Conservation (phyloP, 2,329 filamentous ascomycete genomes). For the Penicillium sp. region DNA sequence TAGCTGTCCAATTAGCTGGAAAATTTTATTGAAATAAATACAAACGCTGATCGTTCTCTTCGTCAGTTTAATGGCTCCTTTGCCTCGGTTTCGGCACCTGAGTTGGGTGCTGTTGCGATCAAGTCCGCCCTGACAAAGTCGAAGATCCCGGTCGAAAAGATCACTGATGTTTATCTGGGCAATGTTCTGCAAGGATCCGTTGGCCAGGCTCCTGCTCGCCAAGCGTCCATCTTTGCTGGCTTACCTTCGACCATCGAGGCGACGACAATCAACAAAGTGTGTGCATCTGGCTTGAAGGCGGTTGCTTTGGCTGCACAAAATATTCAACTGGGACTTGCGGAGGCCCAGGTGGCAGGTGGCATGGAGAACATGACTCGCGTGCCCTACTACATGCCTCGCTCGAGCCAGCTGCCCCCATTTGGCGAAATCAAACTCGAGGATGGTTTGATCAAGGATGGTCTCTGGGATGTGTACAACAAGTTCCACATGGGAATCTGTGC, state of each 20-base stretch:
- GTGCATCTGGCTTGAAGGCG: constrained; percentile 89
- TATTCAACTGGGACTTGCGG: constrained; percentile 82
- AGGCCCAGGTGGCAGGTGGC: constrained; percentile 85
- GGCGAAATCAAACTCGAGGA: constrained; percentile 85
- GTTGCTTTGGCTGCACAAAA: constrained; percentile 87
- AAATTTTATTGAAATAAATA: too few relatives aligned
- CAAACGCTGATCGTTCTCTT: too few relatives aligned
- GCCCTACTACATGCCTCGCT: constrained; percentile 80
- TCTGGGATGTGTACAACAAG: constrained; percentile 94
- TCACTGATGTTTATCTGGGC: constrained; percentile 95
- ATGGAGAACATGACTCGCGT: constrained; percentile 98
- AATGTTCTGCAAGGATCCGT: constrained; percentile 80
- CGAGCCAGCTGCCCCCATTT: constrained; percentile 76
- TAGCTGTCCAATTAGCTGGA: too few relatives aligned
- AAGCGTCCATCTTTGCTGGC: constrained; percentile 83
- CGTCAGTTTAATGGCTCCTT: constrained; percentile 91
- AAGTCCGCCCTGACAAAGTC: constrained; percentile 85
- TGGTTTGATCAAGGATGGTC: constrained; percentile 85
- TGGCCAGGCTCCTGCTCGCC: constrained; percentile 85
- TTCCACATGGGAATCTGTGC: constrained; percentile 98
- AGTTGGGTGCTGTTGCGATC: constrained; percentile 84
- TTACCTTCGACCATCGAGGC: constrained; percentile 76
- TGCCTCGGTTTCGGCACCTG: constrained; percentile 72
- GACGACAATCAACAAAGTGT: constrained; percentile 96
- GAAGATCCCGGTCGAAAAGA: constrained; percentile 69